A percentile compares a stretch with the other conserved stretches of the same genome.
Evolutionary conservation across 805 yeast species (phyloP).

Genomic region (Lipomyces orientalis): DNA sequence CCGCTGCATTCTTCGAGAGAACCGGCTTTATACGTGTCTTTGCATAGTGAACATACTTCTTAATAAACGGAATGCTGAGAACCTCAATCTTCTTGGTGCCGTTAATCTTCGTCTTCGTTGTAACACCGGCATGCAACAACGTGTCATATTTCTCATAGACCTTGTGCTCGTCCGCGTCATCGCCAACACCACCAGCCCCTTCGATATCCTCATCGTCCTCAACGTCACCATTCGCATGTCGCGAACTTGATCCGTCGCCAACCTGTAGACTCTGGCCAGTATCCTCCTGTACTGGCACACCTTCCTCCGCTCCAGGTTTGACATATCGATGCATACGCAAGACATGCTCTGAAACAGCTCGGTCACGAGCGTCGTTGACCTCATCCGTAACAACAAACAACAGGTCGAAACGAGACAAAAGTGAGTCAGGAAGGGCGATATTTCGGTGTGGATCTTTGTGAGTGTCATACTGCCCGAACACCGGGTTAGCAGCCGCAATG

Average conservation of each 20-base stretch:
- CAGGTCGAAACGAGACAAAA: slow-evolving; percentile 94
- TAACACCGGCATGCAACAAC: slow-evolving; percentile 79
- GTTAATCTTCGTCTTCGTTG: slow-evolving; percentile 44
- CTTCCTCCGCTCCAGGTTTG: slow-evolving; percentile 87
- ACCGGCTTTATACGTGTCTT: slow-evolving; percentile 85
- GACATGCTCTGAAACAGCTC: slow-evolving; percentile 91
- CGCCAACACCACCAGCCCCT: slow-evolving; percentile 57
- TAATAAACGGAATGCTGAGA: slow-evolving; percentile 80
- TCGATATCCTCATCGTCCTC: slow-evolving; percentile 54
- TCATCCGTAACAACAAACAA: slow-evolving; percentile 96
- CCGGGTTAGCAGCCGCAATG: slow-evolving; percentile 97
- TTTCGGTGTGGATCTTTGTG: slow-evolving; percentile 96
- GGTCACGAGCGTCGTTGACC: slow-evolving; percentile 80
- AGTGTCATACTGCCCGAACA: slow-evolving; percentile 94
- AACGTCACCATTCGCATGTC: slow-evolving; percentile 65
- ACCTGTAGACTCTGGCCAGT: slow-evolving; percentile 72
- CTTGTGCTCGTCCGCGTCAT: slow-evolving; percentile 43
- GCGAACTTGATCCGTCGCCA: slow-evolving; percentile 55
- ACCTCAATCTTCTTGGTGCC: slow-evolving; percentile 53
- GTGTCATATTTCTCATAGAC: slow-evolving; percentile 88
- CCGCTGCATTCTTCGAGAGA: slow-evolving; percentile 76
- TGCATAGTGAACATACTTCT: slow-evolving; percentile 92
- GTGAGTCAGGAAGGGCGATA: slow-evolving; percentile 95
- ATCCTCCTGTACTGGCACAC: slow-evolving; percentile 88
- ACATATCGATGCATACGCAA: slow-evolving; percentile 88